Percentiles rank a stretch among this genome's conserved stretches.
These are phyloP conservation scores for Lepiota subincarnata DNA, from an alignment of 768 basidiomycete genomes.

Conservation along the genomic window DNA sequence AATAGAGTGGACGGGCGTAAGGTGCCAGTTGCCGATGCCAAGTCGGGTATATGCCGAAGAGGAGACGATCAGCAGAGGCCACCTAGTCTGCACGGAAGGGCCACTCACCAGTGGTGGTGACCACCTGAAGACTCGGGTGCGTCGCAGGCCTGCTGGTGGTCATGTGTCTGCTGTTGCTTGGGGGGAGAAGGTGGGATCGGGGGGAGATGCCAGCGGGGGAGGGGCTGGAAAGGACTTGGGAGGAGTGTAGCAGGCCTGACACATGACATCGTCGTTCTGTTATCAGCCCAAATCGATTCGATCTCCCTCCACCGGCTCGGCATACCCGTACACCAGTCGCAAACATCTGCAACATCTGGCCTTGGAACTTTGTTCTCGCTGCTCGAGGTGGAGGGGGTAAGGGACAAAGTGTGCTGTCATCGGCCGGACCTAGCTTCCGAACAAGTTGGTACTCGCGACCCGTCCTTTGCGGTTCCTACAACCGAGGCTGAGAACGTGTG, in stretches of 20 bases:
- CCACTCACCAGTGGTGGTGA: constrained; percentile 40
- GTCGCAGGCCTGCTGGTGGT: constrained; percentile 29
- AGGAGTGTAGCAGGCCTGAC: background rate
- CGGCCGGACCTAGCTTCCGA: too few species aligned
- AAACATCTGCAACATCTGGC: background rate
- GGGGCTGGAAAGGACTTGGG: background rate
- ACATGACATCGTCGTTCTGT: background rate
- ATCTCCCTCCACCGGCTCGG: constrained; percentile 2
- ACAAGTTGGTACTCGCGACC: too few species aligned
- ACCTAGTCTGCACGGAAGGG: background rate
- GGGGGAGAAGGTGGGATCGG: constrained; percentile 1
- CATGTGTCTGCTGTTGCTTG: constrained; percentile 23
- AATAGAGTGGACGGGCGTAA: too few species aligned
- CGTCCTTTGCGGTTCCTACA: too few species aligned
- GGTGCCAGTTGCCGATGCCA: too few species aligned
- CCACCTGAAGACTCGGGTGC: constrained; percentile 33
- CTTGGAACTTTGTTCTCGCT: background rate
- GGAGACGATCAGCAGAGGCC: background rate
- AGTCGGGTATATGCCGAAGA: background rate
- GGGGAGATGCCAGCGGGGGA: constrained; percentile 5
- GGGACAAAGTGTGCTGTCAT: too few species aligned
- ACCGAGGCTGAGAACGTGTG: too few species aligned
- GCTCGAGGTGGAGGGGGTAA: background rate
- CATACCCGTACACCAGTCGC: background rate
- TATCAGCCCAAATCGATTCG: constrained; percentile 4